Conservation (phyloP, 1,284 basidiomycete species). For the Marasmius oreades region DNA sequence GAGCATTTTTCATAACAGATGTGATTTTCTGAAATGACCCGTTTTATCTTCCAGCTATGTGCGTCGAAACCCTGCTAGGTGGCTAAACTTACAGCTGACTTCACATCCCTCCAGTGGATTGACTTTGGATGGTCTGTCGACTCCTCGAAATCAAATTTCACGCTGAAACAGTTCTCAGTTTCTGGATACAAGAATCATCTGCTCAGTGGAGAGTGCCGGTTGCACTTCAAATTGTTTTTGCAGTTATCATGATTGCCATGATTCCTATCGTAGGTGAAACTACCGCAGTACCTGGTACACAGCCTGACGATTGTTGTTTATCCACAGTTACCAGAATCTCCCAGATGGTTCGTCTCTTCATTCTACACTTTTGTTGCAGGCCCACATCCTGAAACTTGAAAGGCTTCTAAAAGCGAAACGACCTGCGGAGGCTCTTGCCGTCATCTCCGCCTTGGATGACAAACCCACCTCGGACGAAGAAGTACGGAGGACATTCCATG, state of each 20-base stretch:
- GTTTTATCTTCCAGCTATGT: constrained; percentile 27
- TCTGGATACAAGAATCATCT: constrained; percentile 47
- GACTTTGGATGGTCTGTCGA: constrained; percentile 52
- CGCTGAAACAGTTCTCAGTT: constrained; percentile 30
- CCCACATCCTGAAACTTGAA: neutral
- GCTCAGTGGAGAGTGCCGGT: constrained; percentile 72
- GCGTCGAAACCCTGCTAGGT: constrained; percentile 10
- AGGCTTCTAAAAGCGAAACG: constrained; percentile 60
- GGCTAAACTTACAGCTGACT: neutral
- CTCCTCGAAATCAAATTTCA: neutral
- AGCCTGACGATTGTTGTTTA: neutral
- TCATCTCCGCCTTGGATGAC: constrained; percentile 61
- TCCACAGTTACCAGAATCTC: constrained; percentile 64
- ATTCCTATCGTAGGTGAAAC: constrained; percentile 47
- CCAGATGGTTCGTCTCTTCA: constrained; percentile 42
- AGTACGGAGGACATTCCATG: constrained; percentile 53
- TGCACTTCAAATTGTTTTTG: constrained; percentile 62
- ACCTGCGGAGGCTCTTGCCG: constrained; percentile 57
- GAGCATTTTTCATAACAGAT: constrained; percentile 23
- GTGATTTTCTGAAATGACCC: neutral
- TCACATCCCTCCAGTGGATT: constrained; percentile 42
- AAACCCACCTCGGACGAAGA: constrained; percentile 47
- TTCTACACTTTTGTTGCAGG: neutral
- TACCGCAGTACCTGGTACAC: neutral
- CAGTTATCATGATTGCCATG: constrained; percentile 54